Percentiles rank a stretch among this genome's conserved stretches.
Conservation (phyloP, 805 yeast species). For the Nakazawaea sp. region DNA sequence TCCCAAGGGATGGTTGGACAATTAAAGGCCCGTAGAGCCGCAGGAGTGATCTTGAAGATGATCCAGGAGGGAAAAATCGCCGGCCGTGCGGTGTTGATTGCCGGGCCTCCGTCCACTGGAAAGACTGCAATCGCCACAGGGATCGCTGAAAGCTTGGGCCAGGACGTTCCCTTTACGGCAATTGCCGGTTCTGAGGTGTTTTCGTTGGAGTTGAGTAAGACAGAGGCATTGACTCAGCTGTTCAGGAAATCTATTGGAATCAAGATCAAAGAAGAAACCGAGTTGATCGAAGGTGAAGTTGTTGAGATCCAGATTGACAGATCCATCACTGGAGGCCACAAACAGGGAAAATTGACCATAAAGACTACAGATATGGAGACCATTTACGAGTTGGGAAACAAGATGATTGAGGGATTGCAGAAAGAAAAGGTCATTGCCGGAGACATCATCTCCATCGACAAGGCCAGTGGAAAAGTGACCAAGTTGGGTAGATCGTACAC, state of each 20-base stretch:
- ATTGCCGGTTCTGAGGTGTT: constrained; percentile 92
- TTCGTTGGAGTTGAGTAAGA: constrained; percentile 86
- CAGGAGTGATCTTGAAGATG: constrained; percentile 90
- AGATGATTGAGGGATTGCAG: constrained; percentile 90
- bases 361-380: constrained; percentile 99
- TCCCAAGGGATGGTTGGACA: constrained; percentile 98
- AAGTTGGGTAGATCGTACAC: constrained; percentile 95
- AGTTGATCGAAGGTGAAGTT: constrained; percentile 97
- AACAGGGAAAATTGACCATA: constrained; percentile 95
- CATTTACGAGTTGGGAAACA: constrained; percentile 88
- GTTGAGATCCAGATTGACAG: constrained; percentile 94
- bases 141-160: constrained; percentile 61
- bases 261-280: constrained; percentile 93
- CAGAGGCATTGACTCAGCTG: constrained; percentile 95
- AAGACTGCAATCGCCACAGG: constrained; percentile 99
- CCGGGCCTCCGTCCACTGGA: constrained; percentile 99
- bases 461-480: constrained; percentile 89
- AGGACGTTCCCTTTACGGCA: constrained; percentile 90
- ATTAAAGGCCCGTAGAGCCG: constrained; percentile 89
- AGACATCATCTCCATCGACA: constrained; percentile 92
- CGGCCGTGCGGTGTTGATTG: constrained; percentile 90
- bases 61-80: constrained; percentile 92
- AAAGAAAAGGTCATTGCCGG: constrained; percentile 96
- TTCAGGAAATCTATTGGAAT: constrained; percentile 95
- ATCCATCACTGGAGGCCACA: constrained; percentile 93